Base-by-base conservation (phyloP, 2,329 filamentous ascomycete species). In the Drechslera avenae region DNA sequence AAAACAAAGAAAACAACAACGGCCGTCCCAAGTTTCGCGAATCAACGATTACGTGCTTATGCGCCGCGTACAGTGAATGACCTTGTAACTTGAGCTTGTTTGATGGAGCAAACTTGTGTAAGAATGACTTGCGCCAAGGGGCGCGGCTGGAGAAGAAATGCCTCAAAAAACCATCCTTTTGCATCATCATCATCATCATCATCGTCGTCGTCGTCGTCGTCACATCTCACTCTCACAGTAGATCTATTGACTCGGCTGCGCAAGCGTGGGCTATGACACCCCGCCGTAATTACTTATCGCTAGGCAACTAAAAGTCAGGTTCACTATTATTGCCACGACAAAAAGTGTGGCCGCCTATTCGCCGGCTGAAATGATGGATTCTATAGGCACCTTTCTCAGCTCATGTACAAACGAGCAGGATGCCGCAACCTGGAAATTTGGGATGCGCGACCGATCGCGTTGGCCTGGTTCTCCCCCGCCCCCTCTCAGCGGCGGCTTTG, bases 1-100 rank as follows among this genome's bases (percentile, higher is more conserved):
- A n/a, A n/a, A n/a, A n/a, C n/a, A n/a, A 53, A 64, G 63, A 62
- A 61, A 21, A 21, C 19, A 21, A 52, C 39, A 60, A 51, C 33
- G 42, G 16, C 18, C 19, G 21, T 21, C 19, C 4, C 19, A 4
- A 21, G 19, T 7, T 21, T 13, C 37, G 33, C 58, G 51, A 59
- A 63, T 62, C 44, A 51, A 37, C 46, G 32, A 56, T 46, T 50
- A 51, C 50, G 36, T 43, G 49, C 35, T 56, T 37, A 33, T 36
- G 39, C 41, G 49, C 51, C 46, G 37, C 36, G 23, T 23, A 47
- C 44, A 23, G 44, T 41, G 33, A 41, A 50, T 49, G 54, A 54
- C 53, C 50, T 53, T 56, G 26, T 28, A 10, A 10, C 26, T 28
- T 28, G 12, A 10, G 3, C 26, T 28, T 10, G 26, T 28, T 28